Evolutionary conservation across 495 filamentous ascomycete species (phyloP).

Genomic region (Penicillium mononematosum): DNA sequence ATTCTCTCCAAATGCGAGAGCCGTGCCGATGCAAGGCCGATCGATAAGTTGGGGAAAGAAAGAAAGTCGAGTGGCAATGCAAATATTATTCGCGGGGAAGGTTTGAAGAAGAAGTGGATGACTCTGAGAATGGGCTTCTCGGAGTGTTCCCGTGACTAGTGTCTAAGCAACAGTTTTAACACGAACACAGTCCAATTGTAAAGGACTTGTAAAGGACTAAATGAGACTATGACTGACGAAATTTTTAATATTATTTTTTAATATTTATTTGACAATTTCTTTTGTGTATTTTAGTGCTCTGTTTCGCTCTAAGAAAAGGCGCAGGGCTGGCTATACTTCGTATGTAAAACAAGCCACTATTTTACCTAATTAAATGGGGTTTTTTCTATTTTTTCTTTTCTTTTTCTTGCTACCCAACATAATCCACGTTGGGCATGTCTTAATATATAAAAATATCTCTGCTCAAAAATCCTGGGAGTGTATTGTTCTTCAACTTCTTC

Average conservation of each 20-base stretch:
- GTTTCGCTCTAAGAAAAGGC: background rate
- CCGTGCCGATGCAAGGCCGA: background rate
- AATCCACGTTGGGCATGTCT: background rate
- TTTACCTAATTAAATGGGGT: constrained; percentile 20
- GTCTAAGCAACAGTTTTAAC: constrained; percentile 24
- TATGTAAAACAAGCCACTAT: constrained; percentile 8
- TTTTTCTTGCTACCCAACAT: constrained; percentile 10
- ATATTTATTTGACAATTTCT: background rate
- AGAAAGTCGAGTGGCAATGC: constrained; percentile 6
- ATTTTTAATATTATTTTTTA: constrained; percentile 5
- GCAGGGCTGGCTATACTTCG: constrained; percentile 18
- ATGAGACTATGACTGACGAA: constrained; percentile 8
- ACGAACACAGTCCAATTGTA: constrained; percentile 21
- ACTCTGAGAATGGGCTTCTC: constrained; percentile 6
- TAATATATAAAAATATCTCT: background rate
- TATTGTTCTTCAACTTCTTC: background rate
- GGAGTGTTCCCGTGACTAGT: constrained; percentile 36
- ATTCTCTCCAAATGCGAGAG: constrained; percentile 4
- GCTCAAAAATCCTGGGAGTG: too few species aligned
- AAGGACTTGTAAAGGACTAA: background rate
- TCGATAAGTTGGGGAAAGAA: constrained; percentile 2
- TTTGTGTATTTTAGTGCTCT: constrained; percentile 5
- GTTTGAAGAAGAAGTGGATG: constrained; percentile 14
- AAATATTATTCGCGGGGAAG: constrained; percentile 15
- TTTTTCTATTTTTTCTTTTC: background rate